Evolutionary conservation across 2,329 filamentous ascomycete species (phyloP), one percentile per base, ranked within the genome.

Genomic region (Epichloe sibirici): DNA sequence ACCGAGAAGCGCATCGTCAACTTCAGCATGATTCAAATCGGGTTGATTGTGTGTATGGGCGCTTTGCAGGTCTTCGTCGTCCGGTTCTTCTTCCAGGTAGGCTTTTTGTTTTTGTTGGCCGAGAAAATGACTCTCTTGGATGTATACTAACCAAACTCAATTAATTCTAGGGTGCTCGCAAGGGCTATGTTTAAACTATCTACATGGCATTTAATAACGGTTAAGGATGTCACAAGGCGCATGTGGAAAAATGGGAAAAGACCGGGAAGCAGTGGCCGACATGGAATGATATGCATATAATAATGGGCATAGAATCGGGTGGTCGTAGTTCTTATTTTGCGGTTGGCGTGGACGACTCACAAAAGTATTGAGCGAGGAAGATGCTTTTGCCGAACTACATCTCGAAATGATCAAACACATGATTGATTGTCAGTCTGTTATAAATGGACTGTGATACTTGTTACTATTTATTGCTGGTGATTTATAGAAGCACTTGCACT

Each of bases 1-100:
- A 98, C 93, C 42, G 93, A 98, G 76, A 82, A 82, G 67, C 80
- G 93, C 57, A 98, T 98, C 64, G 90, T 96, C 74, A 97, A 96
- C 73, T 95, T 98, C 70, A 95, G 88, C 67, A 76, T 98, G 65
- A 86, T 97, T 62, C 93, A 98, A 75, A 86, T 88, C 59, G 78
- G 81, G 57, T 83, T 98, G 74, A 94, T 98, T 74, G 76, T 96
- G 57, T 86, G 84, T 55, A 98, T 98, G 94, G 93, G 91, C 45
- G 90, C 82, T 46, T 72, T 98, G 66, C 94, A 98, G 74, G 93
- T 98, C 49, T 96, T 97, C 69, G 84, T 98, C 61, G 93, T 98
- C 62, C 77, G 89, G 59, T 97, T 97, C 83, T 98, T 98, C 75
- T 98, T 98, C 81, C 91, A 96, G 77, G 90, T 79, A 72, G 35